Conservation (phyloP, 177 flowering plant species). For the Vitis hybrid region DNA sequence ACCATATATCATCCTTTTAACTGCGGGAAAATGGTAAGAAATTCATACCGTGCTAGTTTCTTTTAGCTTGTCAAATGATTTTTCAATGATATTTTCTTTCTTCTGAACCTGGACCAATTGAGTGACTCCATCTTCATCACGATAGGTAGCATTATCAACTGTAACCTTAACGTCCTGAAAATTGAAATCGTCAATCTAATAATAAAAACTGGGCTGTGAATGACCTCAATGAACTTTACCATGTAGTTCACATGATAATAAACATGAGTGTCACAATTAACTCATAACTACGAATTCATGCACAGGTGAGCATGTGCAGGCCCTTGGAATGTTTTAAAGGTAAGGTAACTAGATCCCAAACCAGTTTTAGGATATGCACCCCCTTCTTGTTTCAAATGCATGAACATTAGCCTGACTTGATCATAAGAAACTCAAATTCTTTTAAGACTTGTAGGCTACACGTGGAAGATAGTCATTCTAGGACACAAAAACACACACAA, state of each 20-base stretch:
- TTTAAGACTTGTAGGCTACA: no score
- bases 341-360: no score
- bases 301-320: neutral
- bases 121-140: constrained; percentile 21
- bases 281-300: neutral
- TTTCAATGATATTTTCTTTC: constrained; percentile 62
- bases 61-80: constrained; percentile 79
- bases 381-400: no score
- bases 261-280: neutral
- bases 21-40: neutral
- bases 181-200: neutral
- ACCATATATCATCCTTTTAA: neutral
- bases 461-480: no score
- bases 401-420: no score
- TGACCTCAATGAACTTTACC: neutral
- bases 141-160: constrained; percentile 22
- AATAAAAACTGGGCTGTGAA: neutral
- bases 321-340: no score
- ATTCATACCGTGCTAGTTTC: constrained; percentile 72
- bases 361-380: no score
- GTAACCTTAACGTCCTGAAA: constrained; percentile 41
- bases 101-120: constrained; percentile 48
- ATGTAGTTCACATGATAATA: neutral
- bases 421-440: no score
- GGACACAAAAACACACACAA: no score